Conservation (phyloP, 2,329 filamentous ascomycete genomes). For the Epichloe glyceriae region DNA sequence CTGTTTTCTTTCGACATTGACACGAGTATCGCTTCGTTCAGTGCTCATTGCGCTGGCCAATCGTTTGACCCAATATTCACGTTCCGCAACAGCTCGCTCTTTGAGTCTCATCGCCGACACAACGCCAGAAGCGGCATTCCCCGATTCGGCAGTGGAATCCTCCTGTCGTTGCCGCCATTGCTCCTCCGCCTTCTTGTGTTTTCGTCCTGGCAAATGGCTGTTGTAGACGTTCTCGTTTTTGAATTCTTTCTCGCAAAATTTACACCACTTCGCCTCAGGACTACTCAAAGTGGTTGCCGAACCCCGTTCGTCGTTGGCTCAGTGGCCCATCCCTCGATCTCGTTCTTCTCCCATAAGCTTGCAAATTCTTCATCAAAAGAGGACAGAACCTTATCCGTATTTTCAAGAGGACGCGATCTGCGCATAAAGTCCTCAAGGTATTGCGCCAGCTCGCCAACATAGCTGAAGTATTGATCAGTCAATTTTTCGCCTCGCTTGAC, state of each 20-base stretch:
- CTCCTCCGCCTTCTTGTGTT: slow-evolving; percentile 64
- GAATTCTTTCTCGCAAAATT: slow-evolving; percentile 88
- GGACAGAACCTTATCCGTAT: slow-evolving; percentile 64
- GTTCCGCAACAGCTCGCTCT: slow-evolving; percentile 79
- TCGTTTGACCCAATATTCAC: slow-evolving; percentile 71
- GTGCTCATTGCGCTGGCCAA: slow-evolving; percentile 73
- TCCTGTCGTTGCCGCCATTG: slow-evolving; percentile 39
- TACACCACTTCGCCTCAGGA: slow-evolving; percentile 69
- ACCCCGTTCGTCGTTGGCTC: slow-evolving; percentile 30
- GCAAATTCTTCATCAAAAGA: slow-evolving; percentile 77
- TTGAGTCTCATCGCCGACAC: slow-evolving; percentile 50
- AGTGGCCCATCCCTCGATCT: slow-evolving; percentile 65
- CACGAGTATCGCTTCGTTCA: slow-evolving; percentile 75
- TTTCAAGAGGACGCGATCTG: slow-evolving; percentile 72
- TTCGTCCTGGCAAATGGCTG: slow-evolving; percentile 77
- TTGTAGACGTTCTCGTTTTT: slow-evolving; percentile 93
- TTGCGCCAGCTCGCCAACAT: slow-evolving; percentile 63
- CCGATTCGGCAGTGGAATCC: slow-evolving; percentile 20
- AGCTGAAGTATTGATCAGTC: slow-evolving; percentile 85
- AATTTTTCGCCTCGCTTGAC: slow-evolving; percentile 74
- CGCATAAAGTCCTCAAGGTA: slow-evolving; percentile 87
- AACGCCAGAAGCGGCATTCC: slow-evolving; percentile 13
- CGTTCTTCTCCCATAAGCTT: slow-evolving; percentile 65
- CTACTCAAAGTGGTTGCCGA: slow-evolving; percentile 18
- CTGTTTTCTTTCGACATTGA: slow-evolving; percentile 92